Percentiles rank a stretch among this genome's conserved stretches.
These are phyloP conservation scores for Strobilomyces dryophilus DNA, from an alignment of 768 basidiomycete species.

Conservation along the genomic window DNA sequence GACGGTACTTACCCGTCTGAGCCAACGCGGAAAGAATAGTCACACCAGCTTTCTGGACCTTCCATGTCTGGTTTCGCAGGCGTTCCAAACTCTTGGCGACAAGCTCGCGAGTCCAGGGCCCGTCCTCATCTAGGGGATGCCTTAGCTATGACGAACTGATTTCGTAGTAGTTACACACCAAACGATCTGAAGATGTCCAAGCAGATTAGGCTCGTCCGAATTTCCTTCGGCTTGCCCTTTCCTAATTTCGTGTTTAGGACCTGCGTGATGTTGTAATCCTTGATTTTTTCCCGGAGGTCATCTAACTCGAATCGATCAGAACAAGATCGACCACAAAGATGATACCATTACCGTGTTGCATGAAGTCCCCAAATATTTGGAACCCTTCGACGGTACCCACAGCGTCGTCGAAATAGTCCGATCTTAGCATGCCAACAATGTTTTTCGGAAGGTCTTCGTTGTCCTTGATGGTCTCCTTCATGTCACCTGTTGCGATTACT, in stretches of 20 bases:
- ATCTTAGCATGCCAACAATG: constrained; percentile 22
- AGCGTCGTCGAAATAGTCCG: constrained; percentile 25
- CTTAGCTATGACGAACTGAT: neutral
- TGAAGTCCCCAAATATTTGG: constrained; percentile 21
- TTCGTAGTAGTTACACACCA: constrained; percentile 4
- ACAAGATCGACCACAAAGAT: neutral
- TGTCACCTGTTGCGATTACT: constrained; percentile 7
- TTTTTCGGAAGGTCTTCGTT: constrained; percentile 9
- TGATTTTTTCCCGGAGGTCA: constrained; percentile 12
- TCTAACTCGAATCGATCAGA: constrained; percentile 4
- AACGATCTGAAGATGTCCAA: constrained; percentile 21
- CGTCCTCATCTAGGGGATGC: constrained; percentile 1
- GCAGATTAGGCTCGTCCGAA: constrained; percentile 20
- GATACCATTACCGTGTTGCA: constrained; percentile 15
- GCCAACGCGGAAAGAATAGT: constrained; percentile 21
- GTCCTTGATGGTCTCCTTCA: constrained; percentile 9
- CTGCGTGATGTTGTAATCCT: constrained; percentile 12
- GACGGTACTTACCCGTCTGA: constrained; percentile 11
- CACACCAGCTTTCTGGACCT: constrained; percentile 21
- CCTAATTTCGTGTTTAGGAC: constrained; percentile 16
- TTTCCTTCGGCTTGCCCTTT: constrained; percentile 11
- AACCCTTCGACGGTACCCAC: constrained; percentile 22
- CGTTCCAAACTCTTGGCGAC: constrained; percentile 8
- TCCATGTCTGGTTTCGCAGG: constrained; percentile 7
- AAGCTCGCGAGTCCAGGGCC: constrained; percentile 12